Evolutionary conservation across 345 rosid genomes (phyloP).

Genomic region (thale cress (Arabidopsis thaliana)): DNA sequence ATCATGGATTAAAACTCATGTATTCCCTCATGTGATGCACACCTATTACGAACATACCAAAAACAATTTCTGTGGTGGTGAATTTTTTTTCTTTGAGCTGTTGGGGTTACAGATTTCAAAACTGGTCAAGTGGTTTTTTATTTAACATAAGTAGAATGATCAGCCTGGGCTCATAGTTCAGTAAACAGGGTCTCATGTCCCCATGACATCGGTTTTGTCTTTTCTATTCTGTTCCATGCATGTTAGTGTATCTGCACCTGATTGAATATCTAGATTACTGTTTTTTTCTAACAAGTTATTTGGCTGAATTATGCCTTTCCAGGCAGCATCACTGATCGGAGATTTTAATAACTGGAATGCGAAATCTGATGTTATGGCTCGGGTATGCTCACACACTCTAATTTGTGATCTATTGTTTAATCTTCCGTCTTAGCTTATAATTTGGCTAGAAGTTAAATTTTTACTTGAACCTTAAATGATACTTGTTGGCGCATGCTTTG

Average conservation of each 20-base stretch:
- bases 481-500: constrained; percentile 13
- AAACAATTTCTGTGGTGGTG: not conserved
- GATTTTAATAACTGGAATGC: constrained; percentile 97
- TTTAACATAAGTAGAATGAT: constrained; percentile 13
- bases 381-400: constrained; percentile 56
- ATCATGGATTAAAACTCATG: not conserved
- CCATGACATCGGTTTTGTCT: constrained; percentile 6
- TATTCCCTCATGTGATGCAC: constrained; percentile 22
- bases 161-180: constrained; percentile 15
- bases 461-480: constrained; percentile 2
- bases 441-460: not conserved
- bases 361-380: constrained; percentile 79
- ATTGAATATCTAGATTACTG: constrained; percentile 18
- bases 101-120: constrained; percentile 24
- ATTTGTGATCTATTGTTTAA: constrained; percentile 16
- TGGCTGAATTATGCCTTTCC: constrained; percentile 38
- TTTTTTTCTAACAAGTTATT: constrained; percentile 11
- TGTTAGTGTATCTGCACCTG: constrained; percentile 10
- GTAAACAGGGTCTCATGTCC: constrained; percentile 21
- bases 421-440: constrained; percentile 13
- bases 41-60: constrained; percentile 18
- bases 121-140: constrained; percentile 28
- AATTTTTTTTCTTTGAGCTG: not conserved
- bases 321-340: constrained; percentile 94
- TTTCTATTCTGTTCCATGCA: constrained; percentile 11